Percentiles rank a stretch among this genome's conserved stretches.
Conservation (phyloP, 768 basidiomycete genomes). For the Pleurotus tuoliensis region DNA sequence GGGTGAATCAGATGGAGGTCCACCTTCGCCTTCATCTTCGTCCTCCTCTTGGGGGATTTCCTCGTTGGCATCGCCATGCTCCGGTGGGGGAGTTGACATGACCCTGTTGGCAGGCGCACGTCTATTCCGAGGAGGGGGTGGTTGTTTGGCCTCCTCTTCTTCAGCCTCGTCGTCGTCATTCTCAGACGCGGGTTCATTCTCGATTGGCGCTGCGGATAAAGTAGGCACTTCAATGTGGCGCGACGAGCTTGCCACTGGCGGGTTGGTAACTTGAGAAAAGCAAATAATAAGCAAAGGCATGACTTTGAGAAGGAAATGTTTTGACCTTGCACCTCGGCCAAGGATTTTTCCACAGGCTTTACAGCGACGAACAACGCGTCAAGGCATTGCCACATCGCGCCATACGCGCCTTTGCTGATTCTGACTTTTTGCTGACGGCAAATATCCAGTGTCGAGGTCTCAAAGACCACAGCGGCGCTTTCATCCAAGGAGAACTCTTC, state of each 20-base stretch:
- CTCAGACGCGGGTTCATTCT: neutral
- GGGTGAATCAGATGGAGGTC: neutral
- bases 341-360: neutral
- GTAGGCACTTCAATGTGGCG: neutral
- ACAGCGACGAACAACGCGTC: neutral
- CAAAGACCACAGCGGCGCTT: neutral
- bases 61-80: neutral
- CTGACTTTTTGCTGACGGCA: conserved; percentile 1
- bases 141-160: neutral
- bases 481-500: conserved; percentile 2
- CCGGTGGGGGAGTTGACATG: neutral
- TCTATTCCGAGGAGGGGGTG: too few species aligned
- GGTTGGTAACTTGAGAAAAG: neutral
- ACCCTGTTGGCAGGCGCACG: neutral
- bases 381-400: conserved; percentile 4
- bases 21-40: neutral
- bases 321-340: too few species aligned
- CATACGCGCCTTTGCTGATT: conserved; percentile 1
- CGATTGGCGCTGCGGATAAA: neutral
- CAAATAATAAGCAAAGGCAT: neutral
- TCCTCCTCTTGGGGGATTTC: neutral
- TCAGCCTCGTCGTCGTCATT: neutral
- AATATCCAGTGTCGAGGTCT: conserved; percentile 1
- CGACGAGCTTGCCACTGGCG: neutral
- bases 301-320: too few species aligned